phyloP scores from a whole-genome alignment of 345 rosid species.

The Brassica nigra region DNA sequence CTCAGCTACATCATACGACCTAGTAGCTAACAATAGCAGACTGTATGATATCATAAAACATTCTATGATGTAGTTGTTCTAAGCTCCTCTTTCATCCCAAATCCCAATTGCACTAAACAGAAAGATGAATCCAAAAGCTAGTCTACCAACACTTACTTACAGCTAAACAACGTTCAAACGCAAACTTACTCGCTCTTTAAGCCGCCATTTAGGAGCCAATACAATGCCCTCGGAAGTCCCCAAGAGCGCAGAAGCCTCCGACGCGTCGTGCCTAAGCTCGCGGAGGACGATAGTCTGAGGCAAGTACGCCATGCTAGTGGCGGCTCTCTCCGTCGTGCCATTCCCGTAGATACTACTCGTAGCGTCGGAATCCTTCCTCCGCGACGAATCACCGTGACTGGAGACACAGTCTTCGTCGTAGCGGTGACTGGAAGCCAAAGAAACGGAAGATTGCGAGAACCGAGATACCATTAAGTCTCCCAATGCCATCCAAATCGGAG shows the following conservation, averaged over 20 bases:
- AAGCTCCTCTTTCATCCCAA: constrained; percentile 2
- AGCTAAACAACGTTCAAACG: constrained; percentile 24
- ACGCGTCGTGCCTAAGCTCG: constrained; percentile 87
- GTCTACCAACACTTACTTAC: not conserved
- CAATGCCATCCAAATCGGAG: constrained; percentile 90
- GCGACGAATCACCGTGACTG: constrained; percentile 52
- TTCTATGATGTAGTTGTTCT: constrained; percentile 20
- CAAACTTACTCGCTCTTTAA: constrained; percentile 85
- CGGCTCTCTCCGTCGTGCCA: constrained; percentile 37
- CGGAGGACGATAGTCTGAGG: constrained; percentile 80
- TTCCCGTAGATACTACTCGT: constrained; percentile 67
- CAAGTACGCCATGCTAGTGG: constrained; percentile 81
- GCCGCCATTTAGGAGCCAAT: constrained; percentile 86
- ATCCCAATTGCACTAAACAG: constrained; percentile 20
- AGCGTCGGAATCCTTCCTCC: constrained; percentile 69
- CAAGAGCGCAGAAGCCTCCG: constrained; percentile 65
- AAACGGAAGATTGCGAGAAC: constrained; percentile 77
- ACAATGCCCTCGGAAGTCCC: constrained; percentile 74
- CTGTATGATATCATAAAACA: not conserved
- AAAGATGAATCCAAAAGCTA: constrained; percentile 8
- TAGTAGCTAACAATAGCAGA: constrained; percentile 12
- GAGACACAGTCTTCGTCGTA: constrained; percentile 60
- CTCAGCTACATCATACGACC: not conserved
- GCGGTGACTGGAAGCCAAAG: constrained; percentile 65
- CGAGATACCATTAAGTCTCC: constrained; percentile 97